Evolutionary conservation across 2,329 filamentous ascomycete species (phyloP).

Genomic region (Diaporthe capsici): DNA sequence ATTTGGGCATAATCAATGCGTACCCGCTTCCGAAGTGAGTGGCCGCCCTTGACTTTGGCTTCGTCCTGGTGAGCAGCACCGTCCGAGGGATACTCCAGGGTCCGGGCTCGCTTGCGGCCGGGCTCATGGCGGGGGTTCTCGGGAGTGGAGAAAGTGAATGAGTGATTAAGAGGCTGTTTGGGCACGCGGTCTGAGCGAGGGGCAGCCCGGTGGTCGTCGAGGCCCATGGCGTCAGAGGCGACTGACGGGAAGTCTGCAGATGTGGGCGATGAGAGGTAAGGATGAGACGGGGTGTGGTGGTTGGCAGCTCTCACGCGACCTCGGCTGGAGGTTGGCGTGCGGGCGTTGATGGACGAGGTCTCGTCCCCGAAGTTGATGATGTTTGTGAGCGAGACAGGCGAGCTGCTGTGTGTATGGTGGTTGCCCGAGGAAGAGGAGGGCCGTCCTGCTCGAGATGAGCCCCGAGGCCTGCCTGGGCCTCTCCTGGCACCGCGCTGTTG

Average conservation of each 20-base stretch:
- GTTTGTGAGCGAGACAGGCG: conserved; percentile 34
- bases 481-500: conserved; percentile 37
- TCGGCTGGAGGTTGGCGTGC: conserved; percentile 35
- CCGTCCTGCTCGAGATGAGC: conserved; percentile 38
- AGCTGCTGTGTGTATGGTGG: conserved; percentile 29
- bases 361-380: conserved; percentile 38
- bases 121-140: conserved; percentile 44
- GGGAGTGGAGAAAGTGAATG: conserved; percentile 56
- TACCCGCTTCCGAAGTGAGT: conserved; percentile 69
- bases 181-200: conserved; percentile 44
- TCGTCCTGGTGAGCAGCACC: conserved; percentile 59
- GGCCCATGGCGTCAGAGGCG: conserved; percentile 32
- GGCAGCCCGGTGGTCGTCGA: conserved; percentile 30
- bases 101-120: conserved; percentile 60
- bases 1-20: conserved; percentile 71
- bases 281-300: conserved; percentile 35
- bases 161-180: conserved; percentile 53
- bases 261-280: conserved; percentile 32
- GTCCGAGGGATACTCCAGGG: conserved; percentile 56
- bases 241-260: conserved; percentile 21
- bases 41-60: conserved; percentile 67
- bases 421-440: conserved; percentile 38
- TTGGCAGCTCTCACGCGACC: conserved; percentile 37
- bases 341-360: conserved; percentile 26
- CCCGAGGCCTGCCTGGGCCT: conserved; percentile 35